A percentile compares a stretch with the other conserved stretches of the same genome.
Conservation (phyloP, 352 stramenopile genomes). For the Paralagenidium karlingii region DNA sequence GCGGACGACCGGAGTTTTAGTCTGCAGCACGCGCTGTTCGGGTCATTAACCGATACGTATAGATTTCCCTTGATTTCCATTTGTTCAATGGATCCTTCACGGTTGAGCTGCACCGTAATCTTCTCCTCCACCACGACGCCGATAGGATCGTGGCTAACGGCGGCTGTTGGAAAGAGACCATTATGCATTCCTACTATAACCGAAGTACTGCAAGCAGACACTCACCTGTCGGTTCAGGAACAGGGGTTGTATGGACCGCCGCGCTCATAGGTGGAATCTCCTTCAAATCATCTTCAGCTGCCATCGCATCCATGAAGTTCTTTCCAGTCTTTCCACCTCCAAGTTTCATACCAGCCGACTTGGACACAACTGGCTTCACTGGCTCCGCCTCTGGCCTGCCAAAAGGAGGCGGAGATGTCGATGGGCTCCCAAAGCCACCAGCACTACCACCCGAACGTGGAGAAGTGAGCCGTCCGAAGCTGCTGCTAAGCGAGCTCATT, state of each 20-base stretch:
- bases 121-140: slow-evolving; percentile 78
- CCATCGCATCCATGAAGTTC: slow-evolving; percentile 81
- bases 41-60: slow-evolving; percentile 76
- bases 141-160: slow-evolving; percentile 71
- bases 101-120: slow-evolving; percentile 72
- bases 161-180: slow-evolving; percentile 13
- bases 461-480: slow-evolving; percentile 57
- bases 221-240: slow-evolving; percentile 29
- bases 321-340: slow-evolving; percentile 40
- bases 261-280: slow-evolving; percentile 76
- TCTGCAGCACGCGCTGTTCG: slow-evolving; percentile 44
- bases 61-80: slow-evolving; percentile 80
- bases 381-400: slow-evolving; percentile 28
- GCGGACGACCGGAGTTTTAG: slow-evolving; percentile 57
- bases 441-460: slow-evolving; percentile 23
- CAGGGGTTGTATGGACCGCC: slow-evolving; percentile 38
- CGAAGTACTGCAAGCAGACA: neutral
- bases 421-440: slow-evolving; percentile 8
- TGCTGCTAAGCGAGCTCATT: slow-evolving; percentile 33
- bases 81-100: slow-evolving; percentile 71
- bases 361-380: slow-evolving; percentile 29
- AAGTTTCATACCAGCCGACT: slow-evolving; percentile 45
- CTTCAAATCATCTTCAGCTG: slow-evolving; percentile 73
- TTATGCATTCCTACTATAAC: neutral
- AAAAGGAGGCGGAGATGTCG: slow-evolving; percentile 60